Base-by-base conservation (phyloP, 805 yeast genomes). In the Teunomyces cretensis region DNA sequence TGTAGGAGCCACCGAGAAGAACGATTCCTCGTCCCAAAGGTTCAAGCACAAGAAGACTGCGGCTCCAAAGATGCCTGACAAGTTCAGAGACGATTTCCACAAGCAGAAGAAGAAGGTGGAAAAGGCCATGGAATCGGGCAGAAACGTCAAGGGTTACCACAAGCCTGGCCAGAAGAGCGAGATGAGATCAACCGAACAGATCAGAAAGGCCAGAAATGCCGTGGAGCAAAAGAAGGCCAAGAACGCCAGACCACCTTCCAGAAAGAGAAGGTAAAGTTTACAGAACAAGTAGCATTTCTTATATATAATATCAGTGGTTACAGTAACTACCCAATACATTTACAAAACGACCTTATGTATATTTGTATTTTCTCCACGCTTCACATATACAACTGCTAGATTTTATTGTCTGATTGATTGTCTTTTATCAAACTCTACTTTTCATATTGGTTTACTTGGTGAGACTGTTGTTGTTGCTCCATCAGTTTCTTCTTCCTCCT, bases 61-160 rank as follows among this genome's bases (percentile, higher is more conserved):
- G 49, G 91, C 97, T 2, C 99, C 99, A 33, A 87, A 82, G 60
- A 68, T 84, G 33, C 97, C 99, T n/a, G 97, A 90, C 59, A 89
- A 79, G 67, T 81, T 73, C 54, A 81, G 98, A 68, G 97, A 91
- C 60, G 91, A 94, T 66, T 94, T 79, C 68, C 77, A 81, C 48
- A 75, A 75, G 52, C 97, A 92, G 63, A 83, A 86, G 79, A 82
- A 83, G 72, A 84, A 86, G 68, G 92, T 88, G 40, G 80, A 79
- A 43, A 81, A 80, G 54, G 98, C 98, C 2, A 58, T 83, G 46
- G 96, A 84, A 8, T 71, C 80, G 40, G 97, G 97, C 39, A 62
- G 79, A 26, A 61, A 64, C 7, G 88, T 89, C 43, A 88, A 84
- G 70, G 95, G 94, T 8, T 73, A 62, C 53, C 78, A 79, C 45